Evolutionary conservation across 2,329 filamentous ascomycete species (phyloP), one percentile per base, ranked within the genome.

Genomic region (Cordyceps cicadae): DNA sequence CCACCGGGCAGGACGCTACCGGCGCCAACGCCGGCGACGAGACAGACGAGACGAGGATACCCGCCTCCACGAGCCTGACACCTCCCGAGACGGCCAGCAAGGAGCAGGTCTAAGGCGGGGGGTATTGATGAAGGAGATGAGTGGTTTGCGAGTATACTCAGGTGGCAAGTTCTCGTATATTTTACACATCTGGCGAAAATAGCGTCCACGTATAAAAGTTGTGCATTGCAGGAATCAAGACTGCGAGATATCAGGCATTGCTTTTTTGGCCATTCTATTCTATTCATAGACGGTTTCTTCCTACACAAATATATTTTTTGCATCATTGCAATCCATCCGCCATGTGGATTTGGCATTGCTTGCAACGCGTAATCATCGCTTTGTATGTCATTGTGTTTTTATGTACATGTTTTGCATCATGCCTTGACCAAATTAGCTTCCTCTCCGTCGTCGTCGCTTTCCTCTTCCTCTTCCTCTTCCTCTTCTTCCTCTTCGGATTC

Each of bases 391-490:
- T 51, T 32, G 29, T 32, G 46, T 43, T 34, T 51, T n/a, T 43
- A 37, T 37, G 29, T 29, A 12, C 45, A 24, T 24, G 17, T 34
- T 24, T 26, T 45, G 11, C 53, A 51, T 69, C 63, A 73, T 65
- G 70, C 67, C 63, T 74, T 76, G 60, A 81, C 75, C 48, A 81
- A 67, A 64, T 75, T 71, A 64, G 75, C 76, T 32, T 72, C 73
- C 61, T 80, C 79, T 1, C 73, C 76, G 32, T 75, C 77, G 26
- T 78, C 76, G 49, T 79, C 78, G 24, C 73, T 74, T 17, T 76
- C 76, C n/a, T 82, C 79, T 39, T 79, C 78, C 24, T 24, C 77
- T 1, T 77, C 78, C 1, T 77, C 77, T 0, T 77, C 75, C 1
- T 57, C 59, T 43, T 75, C 75, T 3, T 78, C 77, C 1, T 76